Base-by-base conservation (phyloP, 768 basidiomycete genomes). In the Hypholoma sublateritium region DNA sequence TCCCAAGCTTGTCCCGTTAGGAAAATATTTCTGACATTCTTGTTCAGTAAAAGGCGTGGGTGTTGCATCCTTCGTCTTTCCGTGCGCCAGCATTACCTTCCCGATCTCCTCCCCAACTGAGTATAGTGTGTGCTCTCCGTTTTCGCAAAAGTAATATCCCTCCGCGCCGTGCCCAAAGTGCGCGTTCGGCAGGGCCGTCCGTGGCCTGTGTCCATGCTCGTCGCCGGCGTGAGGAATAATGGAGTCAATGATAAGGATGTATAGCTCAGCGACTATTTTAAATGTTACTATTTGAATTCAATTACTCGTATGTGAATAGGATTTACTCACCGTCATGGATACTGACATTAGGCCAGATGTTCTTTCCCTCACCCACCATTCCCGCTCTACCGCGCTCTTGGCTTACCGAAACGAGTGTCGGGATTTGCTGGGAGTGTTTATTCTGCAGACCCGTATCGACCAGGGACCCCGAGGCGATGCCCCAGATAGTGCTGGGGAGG, bases 401-500 rank as follows among this genome's bases (percentile, higher is more conserved):
- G 21, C 77, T 65, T 0, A 77, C 77, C 12, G 69, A 67, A 54
- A 87, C 77, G 4, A 84, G 64, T 0, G 35, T 21, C 2, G 83
- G 85, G 25, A 88, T 78, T 58, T 83, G 83, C 6, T 73, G 67
- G 0, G 85, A 87, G 51, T 78, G 72, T 1, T 72, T 64, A 59
- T 88, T 84, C 34, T 80, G 75, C 35, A 88, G 72, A 9, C 80
- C 84, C 5, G 71, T 66, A 22, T 83, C 76, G 35, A 80, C 78
- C 22, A 88, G 73, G 5, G 64, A 66, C 6, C 77, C 78, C 7
- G 64, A 66, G 2, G 83, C 80, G 34, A 82, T 70, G 43, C 83
- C 86, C 60, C 81, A 90, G 32, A 91, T 83, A 0, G 85, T 84
- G 3, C 78, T 74, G 1, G 84, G 83, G 11, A 79, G 64, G 22